Base-by-base conservation (phyloP, 306 rosid genomes). In the Geum urbanum region DNA sequence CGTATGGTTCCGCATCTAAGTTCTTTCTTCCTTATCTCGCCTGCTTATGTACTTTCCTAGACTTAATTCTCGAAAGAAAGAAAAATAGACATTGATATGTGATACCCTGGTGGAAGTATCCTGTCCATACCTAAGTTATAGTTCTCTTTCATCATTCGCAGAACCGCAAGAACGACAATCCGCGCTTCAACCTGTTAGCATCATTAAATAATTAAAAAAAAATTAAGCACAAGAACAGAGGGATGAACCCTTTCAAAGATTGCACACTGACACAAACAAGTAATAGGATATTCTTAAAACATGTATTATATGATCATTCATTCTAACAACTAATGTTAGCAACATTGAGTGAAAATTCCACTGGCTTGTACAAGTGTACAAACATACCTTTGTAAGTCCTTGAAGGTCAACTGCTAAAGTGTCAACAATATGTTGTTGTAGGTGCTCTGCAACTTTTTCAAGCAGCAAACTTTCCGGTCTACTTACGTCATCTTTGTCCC, bases 131-230 rank as follows among this genome's bases (percentile, higher is more conserved):
- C 97, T 76, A 58, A 72, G 13, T 56, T 47, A 70, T 86, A 86
- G 72, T 86, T 94, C 89, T 94, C 99, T 81, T 88, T 94, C 84
- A 85, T 83, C 99, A 94, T 88, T 63, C 90, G 85, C 72, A 91
- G 89, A 80, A 91, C 96, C 0, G 97, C 97, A 16, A 94, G 96
- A 81, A 94, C 81, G 35, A 91, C 91, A 71, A 94, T 82, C 59
- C 96, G 95, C 70, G 97, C 99, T 87, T 94, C 99, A 72, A 94
- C 95, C 97, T 94, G 86, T 80, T 61, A 70, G 77, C 58, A 77
- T 49, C 32, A 24, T 69, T 55, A 74, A 63, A 49, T 14, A 22
- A 63, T 77, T 67, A 63, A 76, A 56, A 71, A 56, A 71, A 68
- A 66, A 76, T 47, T 53, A 20, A 22, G 47, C 67, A 56, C 66